Base-by-base conservation (phyloP, 1,284 basidiomycete genomes). In the Anthracocystis panici-leucophaei region DNA sequence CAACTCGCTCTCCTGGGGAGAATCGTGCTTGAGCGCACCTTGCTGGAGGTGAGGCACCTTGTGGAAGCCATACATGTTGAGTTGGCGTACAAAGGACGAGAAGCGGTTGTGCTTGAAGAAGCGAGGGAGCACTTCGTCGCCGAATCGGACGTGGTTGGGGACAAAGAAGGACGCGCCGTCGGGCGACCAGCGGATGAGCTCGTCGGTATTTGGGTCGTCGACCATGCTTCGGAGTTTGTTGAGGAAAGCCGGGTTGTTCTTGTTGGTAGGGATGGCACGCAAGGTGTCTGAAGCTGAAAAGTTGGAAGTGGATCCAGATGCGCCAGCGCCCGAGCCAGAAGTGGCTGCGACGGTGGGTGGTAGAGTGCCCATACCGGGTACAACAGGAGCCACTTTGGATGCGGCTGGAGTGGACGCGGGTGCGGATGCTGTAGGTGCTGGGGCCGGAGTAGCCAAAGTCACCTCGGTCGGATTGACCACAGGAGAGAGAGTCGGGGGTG, bases 191-290 rank as follows among this genome's bases (percentile, higher is more conserved):
- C 92, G 89, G 81, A 97, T 97, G 65, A 96, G 88, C 78, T 92
- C 89, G 80, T 92, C 90, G 50, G 93, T 93, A 42, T 89, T 88
- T 7, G 90, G 88, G 85, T 97, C 93, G 77, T 93, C 93, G 31
- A 97, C 93, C 91, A 97, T 97, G 85, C 94, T 96, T 67, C 74
- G 74, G 38, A 97, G 89, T 86, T 97, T 97, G 87, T 94, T 93
- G 18, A 96, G 88, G 83, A 97, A 97, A 0, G 93, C 92, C 0
- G 94, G 93, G 2, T 94, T 83, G 70, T 77, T 84, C 50, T 80
- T 79, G 63, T 76, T 81, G 65, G 74, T 77, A 23, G 74, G 74
- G 46, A 73, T 73, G 18, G 74, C 74, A 23, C 74, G 61, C 40
- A 68, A 55, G 5, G 40, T 11, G 49, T 77, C 74, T 0, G 61